Base-by-base conservation (phyloP, 352 stramenopile genomes). In the Elongisporangium senticosum region DNA sequence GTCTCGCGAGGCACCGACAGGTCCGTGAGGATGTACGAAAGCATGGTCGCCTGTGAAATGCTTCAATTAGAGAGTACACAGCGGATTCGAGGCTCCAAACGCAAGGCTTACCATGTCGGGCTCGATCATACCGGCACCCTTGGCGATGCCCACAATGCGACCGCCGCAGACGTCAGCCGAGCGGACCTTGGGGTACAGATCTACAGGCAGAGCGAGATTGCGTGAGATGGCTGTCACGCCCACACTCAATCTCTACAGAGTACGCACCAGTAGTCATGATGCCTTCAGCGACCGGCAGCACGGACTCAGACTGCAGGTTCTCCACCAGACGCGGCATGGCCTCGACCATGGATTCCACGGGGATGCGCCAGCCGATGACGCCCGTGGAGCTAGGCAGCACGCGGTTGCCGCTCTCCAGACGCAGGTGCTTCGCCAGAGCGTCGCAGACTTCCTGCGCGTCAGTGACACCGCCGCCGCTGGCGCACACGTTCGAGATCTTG, bases 401-500 rank as follows among this genome's bases (percentile, higher is more conserved):
- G 51, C 85, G 75, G 19, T 79, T 72, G 21, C 90, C 90, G 52
- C 72, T 77, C 7, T 86, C 75, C 13, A 99, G 79, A 54, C 72
- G 87, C 80, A 83, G 91, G 77, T 78, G 83, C 76, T 79, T 96
- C 26, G 96, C 92, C 40, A 98, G 75, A 20, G 89, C 86, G 33
- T 95, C 79, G 66, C 96, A 99, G 5, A 99, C 88, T 28, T 92
- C 80, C 69, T 98, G 86, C 4, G 95, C 84, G 61, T 98, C 93
- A n/a, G 83, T 83, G 28, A 97, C 81, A 56, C 95, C 90, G 39
- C 94, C 91, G n/a, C 87, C 85, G 59, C 87, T 95, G 20, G 96
- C 93, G 59, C 96, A 98, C 17, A 99, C 97, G 70, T 99, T 99
- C 24, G 96, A 99, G 59, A 99, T 97, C 79, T 99, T 99, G 77